Evolutionary conservation across 257 asterid genomes (phyloP).

Genomic region (Solanum clarkiae): DNA sequence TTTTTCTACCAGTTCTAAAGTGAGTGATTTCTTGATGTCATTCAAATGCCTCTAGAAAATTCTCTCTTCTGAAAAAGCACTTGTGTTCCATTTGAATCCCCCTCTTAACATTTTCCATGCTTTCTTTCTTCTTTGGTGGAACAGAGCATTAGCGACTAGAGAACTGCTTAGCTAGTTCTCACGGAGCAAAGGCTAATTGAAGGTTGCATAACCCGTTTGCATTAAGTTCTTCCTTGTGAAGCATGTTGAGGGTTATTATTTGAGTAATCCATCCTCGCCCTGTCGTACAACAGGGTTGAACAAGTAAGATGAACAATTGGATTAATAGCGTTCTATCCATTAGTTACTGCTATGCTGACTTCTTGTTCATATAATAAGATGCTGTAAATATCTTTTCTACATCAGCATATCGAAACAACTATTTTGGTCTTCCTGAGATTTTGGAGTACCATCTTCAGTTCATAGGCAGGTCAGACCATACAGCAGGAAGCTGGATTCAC

Average conservation of each 20-base stretch:
- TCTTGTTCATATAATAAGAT: neutral
- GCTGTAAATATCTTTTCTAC: neutral
- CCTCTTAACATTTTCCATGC: neutral
- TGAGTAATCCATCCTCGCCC: neutral
- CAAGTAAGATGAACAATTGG: neutral
- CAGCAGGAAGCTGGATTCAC: neutral
- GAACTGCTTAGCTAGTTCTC: constrained; percentile 3
- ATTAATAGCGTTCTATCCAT: neutral
- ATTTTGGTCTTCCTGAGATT: neutral
- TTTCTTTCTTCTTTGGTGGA: neutral
- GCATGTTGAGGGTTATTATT: neutral
- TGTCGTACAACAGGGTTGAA: neutral
- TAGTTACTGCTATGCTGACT: neutral
- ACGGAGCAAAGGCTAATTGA: neutral
- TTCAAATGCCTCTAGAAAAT: neutral
- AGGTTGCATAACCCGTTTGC: neutral
- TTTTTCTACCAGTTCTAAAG: neutral
- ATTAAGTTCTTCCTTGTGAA: neutral
- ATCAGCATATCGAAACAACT: neutral
- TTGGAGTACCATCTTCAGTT: neutral
- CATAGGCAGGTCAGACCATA: neutral
- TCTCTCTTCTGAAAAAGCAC: neutral
- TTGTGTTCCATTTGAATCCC: neutral
- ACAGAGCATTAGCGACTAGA: constrained; percentile 6
- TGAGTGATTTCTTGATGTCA: neutral